Percentiles rank a stretch among this genome's conserved stretches.
Evolutionary conservation across 2,329 filamentous ascomycete species (phyloP).

Genomic region (Cyanodermella asteris): DNA sequence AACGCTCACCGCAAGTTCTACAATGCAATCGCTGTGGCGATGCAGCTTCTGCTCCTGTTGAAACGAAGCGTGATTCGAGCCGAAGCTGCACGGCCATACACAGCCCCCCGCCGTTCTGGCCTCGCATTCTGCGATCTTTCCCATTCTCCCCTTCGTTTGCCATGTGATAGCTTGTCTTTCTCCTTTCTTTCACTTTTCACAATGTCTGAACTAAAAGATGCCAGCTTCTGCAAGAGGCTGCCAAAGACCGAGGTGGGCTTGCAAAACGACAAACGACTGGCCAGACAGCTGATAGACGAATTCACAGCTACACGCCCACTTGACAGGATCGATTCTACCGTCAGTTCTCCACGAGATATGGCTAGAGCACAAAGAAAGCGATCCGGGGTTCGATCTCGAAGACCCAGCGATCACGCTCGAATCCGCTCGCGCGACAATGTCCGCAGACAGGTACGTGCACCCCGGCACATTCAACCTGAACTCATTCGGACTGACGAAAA

Average conservation of each 20-base stretch:
- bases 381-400: slow-evolving; percentile 31
- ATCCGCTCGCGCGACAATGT: slow-evolving; percentile 51
- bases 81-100: no score
- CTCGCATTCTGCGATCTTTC: no score
- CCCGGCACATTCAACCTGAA: slow-evolving; percentile 1
- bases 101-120: no score
- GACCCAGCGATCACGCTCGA: slow-evolving; percentile 43
- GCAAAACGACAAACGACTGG: no score
- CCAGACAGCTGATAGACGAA: slow-evolving; percentile 7
- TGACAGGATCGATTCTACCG: slow-evolving; percentile 57
- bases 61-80: no score
- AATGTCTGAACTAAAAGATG: no score
- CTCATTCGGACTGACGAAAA: slow-evolving; percentile 5
- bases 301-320: slow-evolving; percentile 52
- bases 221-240: slow-evolving; percentile 1
- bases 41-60: no score
- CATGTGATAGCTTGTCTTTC: no score
- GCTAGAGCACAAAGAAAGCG: slow-evolving; percentile 31
- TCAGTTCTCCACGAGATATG: slow-evolving; percentile 55
- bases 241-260: slow-evolving; percentile 1
- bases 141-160: no score
- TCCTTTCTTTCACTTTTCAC: no score
- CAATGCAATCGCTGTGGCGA: no score
- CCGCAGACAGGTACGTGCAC: slow-evolving; percentile 27
- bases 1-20: no score